Evolutionary conservation across 2,329 filamentous ascomycete genomes (phyloP), one percentile per base, ranked within the genome.

Genomic region (Penicillium hordei): DNA sequence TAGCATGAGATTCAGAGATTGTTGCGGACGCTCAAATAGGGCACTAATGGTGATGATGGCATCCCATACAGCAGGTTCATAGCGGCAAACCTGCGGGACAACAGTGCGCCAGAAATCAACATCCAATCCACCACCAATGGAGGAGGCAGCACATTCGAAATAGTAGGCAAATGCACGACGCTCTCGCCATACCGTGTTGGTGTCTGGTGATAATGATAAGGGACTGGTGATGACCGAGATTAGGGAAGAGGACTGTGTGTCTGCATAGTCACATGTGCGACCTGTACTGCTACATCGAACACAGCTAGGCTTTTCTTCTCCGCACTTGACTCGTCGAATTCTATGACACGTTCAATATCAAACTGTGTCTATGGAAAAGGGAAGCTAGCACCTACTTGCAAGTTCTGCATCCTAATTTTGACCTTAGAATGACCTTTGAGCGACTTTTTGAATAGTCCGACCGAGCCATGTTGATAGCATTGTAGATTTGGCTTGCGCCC

Each of bases 161-260:
- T 76, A 77, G 36, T 70, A 74, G 1, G 71, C 69, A 62, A 76
- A 76, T 8, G 73, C 72, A 21, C 74, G 73, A 25, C 72, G 68
- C 52, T 77, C 75, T 43, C 68, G 63, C 58, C 60, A 72, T 2
- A 64, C 66, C 6, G 64, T 67, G 36, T 66, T 66, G 27, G 69
- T 66, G 38, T 65, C 66, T 38, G 69, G 62, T 5, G 55, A 62
- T 12, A 58, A 48, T 29, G 68, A 65, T 4, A 68, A 56, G 2
- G 65, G 50, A 5, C 53, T 40, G n/a, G 49, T 6, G 4, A 48
- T 45, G 8, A 46, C 39, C 6, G 58, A 38, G 1, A 54, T 33
- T 21, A n/a, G 42, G n/a, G 9, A 58, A 59, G 8, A 49, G 25
- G 54, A 25, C 19, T 29, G 48, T 10, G 33, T 38, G 19, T n/a